Percentiles rank a stretch among this genome's conserved stretches.
These are phyloP conservation scores for Fusarium praegraminearum DNA, from an alignment of 2,329 filamentous ascomycete species.

Conservation along the genomic window DNA sequence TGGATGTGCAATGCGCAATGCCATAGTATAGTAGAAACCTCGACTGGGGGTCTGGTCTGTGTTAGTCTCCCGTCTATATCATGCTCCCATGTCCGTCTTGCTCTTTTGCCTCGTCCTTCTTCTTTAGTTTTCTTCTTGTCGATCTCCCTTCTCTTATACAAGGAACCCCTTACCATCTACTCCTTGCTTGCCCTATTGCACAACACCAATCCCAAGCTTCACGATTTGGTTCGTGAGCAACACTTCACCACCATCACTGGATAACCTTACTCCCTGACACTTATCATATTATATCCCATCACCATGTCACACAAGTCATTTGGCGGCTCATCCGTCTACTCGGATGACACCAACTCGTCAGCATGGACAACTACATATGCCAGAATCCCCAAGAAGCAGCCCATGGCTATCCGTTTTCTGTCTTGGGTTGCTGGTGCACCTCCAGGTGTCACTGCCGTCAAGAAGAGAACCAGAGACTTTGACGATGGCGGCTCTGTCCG, in stretches of 20 bases:
- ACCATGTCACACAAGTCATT: conserved; percentile 32
- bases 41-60: conserved; percentile 6
- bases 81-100: conserved; percentile 35
- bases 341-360: conserved; percentile 44
- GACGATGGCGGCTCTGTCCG: conserved; percentile 42
- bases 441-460: conserved; percentile 40
- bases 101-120: conserved; percentile 33
- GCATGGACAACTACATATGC: conserved; percentile 44
- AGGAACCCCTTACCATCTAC: conserved; percentile 28
- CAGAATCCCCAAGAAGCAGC: conserved; percentile 44
- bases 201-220: conserved; percentile 17
- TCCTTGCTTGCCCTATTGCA: conserved; percentile 15
- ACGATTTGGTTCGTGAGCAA: conserved; percentile 30
- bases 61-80: conserved; percentile 33
- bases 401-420: conserved; percentile 44
- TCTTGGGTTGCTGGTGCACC: conserved; percentile 48
- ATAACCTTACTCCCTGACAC: conserved; percentile 14
- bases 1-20: conserved; percentile 16
- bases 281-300: neutral
- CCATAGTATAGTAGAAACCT: conserved; percentile 10
- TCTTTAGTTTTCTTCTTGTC: conserved; percentile 33
- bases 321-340: conserved; percentile 38
- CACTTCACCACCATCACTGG: conserved; percentile 12
- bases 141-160: conserved; percentile 33
- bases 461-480: conserved; percentile 47